Conservation (phyloP, 2,329 filamentous ascomycete genomes). For the Acephala macrosclerotiorum region DNA sequence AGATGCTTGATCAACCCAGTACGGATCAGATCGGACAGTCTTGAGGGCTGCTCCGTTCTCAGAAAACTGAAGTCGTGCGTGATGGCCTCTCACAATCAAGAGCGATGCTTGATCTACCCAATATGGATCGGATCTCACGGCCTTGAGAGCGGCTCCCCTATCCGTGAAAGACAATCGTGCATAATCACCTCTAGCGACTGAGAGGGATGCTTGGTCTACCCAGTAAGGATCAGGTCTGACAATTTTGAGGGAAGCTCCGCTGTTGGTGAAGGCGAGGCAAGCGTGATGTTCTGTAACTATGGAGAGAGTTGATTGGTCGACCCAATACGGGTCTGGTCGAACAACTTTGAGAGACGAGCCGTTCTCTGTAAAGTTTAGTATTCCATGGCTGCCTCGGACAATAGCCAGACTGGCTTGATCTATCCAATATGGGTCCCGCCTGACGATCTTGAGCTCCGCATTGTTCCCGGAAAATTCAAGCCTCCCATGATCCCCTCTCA, state of each 20-base stretch:
- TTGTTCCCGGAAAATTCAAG: not conserved
- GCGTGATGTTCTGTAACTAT: not conserved
- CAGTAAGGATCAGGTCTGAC: conserved; percentile 13
- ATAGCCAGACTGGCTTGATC: not conserved
- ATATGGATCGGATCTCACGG: not conserved
- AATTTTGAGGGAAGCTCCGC: not conserved
- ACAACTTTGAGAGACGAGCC: not conserved
- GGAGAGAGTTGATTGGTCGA: not conserved
- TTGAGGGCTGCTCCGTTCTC: conserved; percentile 4
- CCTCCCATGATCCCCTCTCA: conserved; percentile 2
- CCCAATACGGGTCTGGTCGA: not conserved
- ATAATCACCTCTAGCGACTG: not conserved
- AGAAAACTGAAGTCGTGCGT: not conserved
- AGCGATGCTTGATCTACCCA: conserved; percentile 6
- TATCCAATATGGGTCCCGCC: not conserved
- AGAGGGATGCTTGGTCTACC: conserved; percentile 3
- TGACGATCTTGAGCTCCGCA: not conserved
- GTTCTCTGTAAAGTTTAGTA: not conserved
- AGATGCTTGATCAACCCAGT: conserved; percentile 18
- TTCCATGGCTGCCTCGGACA: not conserved
- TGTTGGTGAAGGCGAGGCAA: not conserved
- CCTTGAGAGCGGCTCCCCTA: not conserved
- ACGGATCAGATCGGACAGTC: conserved; percentile 5
- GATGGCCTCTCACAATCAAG: conserved; percentile 3
- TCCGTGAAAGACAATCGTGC: not conserved